A percentile compares a stretch with the other conserved stretches of the same genome.
phyloP scores from a whole-genome alignment of 306 rosid species.

The Castanopsis chinensis region DNA sequence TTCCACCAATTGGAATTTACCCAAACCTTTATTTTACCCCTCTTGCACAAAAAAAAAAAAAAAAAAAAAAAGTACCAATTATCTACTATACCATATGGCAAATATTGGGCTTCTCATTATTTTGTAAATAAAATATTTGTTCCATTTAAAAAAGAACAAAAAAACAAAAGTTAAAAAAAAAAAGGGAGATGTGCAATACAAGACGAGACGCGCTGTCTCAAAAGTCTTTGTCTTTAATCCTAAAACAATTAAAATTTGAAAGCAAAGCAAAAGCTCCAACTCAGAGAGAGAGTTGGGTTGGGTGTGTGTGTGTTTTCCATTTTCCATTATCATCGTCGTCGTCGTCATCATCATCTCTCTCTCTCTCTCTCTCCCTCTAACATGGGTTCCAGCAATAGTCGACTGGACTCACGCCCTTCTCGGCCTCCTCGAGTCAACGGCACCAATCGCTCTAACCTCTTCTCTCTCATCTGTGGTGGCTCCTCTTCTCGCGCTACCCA shows the following conservation, averaged over 20 bases:
- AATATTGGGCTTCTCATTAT: no score
- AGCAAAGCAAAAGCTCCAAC: background rate
- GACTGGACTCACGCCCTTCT: conserved; percentile 60
- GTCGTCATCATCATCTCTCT: background rate
- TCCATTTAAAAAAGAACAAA: no score
- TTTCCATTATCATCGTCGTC: conserved; percentile 13
- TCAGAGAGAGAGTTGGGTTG: background rate
- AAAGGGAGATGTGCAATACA: no score
- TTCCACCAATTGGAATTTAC: no score
- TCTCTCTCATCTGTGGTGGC: conserved; percentile 74
- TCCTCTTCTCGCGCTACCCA: conserved; percentile 58
- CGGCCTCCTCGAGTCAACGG: conserved; percentile 50
- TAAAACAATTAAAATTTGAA: conserved; percentile 15
- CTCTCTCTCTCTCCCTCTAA: conserved; percentile 6
- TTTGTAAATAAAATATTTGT: no score
- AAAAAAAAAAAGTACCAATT: no score
- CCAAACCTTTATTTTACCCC: no score
- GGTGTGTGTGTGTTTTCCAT: conserved; percentile 35
- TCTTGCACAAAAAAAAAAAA: no score
- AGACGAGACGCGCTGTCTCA: background rate
- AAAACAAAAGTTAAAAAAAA: no score
- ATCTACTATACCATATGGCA: no score
- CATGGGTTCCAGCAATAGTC: conserved; percentile 77
- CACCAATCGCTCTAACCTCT: conserved; percentile 56
- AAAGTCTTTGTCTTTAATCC: conserved; percentile 5